These are phyloP conservation scores for Cephalotrichum gorgonifer DNA, from an alignment of 2,329 filamentous ascomycete species.

Conservation along the genomic window DNA sequence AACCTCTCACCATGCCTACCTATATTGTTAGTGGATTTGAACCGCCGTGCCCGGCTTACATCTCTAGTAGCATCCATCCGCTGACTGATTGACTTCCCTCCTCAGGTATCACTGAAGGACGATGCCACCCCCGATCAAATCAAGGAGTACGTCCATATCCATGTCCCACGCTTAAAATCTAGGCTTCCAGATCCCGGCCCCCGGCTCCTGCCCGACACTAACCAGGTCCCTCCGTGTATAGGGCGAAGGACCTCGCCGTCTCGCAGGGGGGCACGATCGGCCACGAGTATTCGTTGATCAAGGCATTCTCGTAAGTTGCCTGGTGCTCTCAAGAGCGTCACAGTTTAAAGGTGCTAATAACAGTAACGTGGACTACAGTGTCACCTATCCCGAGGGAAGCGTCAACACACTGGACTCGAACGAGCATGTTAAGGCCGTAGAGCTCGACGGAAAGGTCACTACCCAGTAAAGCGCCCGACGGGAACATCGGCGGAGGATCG, in stretches of 20 bases:
- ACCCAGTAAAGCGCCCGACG: constrained; percentile 53
- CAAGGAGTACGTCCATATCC: constrained; percentile 51
- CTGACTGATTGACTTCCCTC: neutral
- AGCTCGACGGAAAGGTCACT: constrained; percentile 59
- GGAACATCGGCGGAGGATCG: too few species aligned
- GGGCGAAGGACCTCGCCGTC: constrained; percentile 64
- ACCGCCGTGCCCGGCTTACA: neutral
- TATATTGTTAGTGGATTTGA: constrained; percentile 37
- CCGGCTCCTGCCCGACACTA: neutral
- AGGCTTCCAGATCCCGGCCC: neutral
- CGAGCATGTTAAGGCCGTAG: constrained; percentile 64
- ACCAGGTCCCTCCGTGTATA: constrained; percentile 21
- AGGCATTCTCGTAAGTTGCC: constrained; percentile 74
- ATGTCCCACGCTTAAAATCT: too few species aligned
- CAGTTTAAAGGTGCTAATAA: constrained; percentile 3
- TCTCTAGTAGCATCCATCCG: constrained; percentile 8
- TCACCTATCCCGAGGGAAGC: constrained; percentile 58
- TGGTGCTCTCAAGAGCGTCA: neutral
- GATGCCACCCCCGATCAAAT: constrained; percentile 58
- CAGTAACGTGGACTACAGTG: constrained; percentile 36
- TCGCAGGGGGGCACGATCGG: constrained; percentile 75
- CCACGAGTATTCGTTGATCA: constrained; percentile 79
- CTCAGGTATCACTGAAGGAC: constrained; percentile 72
- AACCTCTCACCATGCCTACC: constrained; percentile 35
- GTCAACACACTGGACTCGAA: constrained; percentile 56